Evolutionary conservation across 192 early-diverging fungal genomes (phyloP).

Genomic region (Entomortierella chlamydospora): DNA sequence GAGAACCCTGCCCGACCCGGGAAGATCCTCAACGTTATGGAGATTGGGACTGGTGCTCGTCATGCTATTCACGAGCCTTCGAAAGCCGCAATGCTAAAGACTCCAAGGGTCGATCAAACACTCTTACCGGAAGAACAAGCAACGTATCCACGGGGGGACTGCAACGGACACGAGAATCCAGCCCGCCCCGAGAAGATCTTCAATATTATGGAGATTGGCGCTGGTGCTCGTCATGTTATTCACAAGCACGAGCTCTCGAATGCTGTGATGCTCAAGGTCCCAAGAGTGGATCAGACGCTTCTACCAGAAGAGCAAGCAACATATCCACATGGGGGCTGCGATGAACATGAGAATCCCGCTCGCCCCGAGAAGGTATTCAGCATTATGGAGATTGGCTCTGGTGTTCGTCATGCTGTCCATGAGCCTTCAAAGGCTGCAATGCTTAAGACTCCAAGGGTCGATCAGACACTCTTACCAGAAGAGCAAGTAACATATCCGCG

Average conservation of each 20-base stretch:
- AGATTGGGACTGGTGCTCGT: too few species aligned
- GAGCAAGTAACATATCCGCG: conserved; percentile 3
- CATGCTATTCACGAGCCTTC: conserved; percentile 16
- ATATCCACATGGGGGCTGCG: conserved; percentile 16
- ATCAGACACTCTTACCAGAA: not conserved
- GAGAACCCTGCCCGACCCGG: conserved; percentile 15
- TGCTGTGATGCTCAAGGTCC: conserved; percentile 16
- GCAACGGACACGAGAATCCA: conserved; percentile 4
- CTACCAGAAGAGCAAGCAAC: conserved; percentile 36
- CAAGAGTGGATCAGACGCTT: conserved; percentile 22
- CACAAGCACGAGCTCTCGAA: conserved; percentile 16
- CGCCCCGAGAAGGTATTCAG: not conserved
- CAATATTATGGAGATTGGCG: conserved; percentile 7
- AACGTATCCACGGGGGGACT: conserved; percentile 20
- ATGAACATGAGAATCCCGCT: conserved; percentile 15
- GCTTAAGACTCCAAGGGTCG: not conserved
- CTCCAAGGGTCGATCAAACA: conserved; percentile 14
- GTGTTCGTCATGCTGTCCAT: too few species aligned
- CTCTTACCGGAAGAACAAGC: conserved; percentile 43
- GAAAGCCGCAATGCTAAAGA: conserved; percentile 17
- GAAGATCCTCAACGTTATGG: not conserved
- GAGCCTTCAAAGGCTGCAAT: not conserved
- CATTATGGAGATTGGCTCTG: conserved; percentile 6
- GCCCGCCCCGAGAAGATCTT: not conserved
- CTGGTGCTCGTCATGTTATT: too few species aligned